Percentiles rank a stretch among this genome's conserved stretches.
phyloP scores from a whole-genome alignment of 495 filamentous ascomycete genomes.

The Rostrohypoxylon terebratum region DNA sequence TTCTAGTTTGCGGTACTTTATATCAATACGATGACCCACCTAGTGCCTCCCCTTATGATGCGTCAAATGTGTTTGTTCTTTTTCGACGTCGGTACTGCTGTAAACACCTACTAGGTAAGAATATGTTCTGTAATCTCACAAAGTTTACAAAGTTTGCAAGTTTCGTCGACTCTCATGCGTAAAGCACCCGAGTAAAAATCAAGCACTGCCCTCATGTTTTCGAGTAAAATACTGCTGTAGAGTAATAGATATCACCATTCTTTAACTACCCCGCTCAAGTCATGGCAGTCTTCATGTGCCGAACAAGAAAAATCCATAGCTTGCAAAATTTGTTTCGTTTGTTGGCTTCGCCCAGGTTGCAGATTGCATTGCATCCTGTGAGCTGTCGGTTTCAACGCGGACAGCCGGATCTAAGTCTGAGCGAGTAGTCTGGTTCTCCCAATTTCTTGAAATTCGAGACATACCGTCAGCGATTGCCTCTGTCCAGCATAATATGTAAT shows the following conservation, averaged over 20 bases:
- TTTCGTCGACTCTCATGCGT: background rate
- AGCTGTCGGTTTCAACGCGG: no score
- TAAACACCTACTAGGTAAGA: no score
- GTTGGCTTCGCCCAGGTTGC: no score
- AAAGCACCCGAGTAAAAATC: no score
- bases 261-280: no score
- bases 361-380: no score
- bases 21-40: conserved; percentile 3
- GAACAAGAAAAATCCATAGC: no score
- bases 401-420: no score
- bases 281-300: no score
- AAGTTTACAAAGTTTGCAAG: background rate
- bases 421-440: no score
- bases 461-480: background rate
- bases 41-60: background rate
- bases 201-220: background rate
- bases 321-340: no score
- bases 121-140: background rate
- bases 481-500: background rate
- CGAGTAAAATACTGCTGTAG: background rate
- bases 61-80: background rate
- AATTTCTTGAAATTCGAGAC: no score
- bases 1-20: background rate
- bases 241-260: background rate
- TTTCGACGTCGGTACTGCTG: background rate